Percentiles rank a stretch among this genome's conserved stretches.
These are phyloP conservation scores for Fraxinus floribunda DNA, from an alignment of 305 asterid genomes.

Conservation along the genomic window DNA sequence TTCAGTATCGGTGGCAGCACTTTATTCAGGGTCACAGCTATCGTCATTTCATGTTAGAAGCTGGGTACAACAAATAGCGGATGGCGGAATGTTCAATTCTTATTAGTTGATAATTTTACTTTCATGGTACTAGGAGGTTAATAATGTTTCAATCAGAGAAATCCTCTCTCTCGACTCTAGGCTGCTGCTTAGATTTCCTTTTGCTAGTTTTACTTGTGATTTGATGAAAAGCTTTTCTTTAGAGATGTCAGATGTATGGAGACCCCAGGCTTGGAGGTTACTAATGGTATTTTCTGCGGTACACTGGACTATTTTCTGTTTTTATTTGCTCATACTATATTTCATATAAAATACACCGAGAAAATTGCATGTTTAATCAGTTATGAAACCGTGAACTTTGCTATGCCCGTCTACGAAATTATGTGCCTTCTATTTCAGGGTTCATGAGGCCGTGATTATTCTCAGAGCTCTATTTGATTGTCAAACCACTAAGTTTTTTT, in stretches of 20 bases:
- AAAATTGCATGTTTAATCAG: not conserved
- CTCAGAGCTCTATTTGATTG: conserved; percentile 15
- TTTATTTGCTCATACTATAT: not conserved
- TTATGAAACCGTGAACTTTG: not conserved
- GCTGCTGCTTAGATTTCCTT: not conserved
- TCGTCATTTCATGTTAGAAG: conserved; percentile 72
- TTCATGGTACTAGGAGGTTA: not conserved
- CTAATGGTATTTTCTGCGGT: not conserved
- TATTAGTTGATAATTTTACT: not conserved
- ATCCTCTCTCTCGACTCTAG: not conserved
- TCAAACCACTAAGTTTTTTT: conserved; percentile 19
- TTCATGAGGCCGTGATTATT: not conserved
- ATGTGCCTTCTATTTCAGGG: conserved; percentile 28
- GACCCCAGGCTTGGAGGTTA: not conserved
- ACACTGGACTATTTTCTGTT: not conserved
- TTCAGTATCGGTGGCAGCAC: conserved; percentile 69
- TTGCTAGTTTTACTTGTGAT: not conserved
- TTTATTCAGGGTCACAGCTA: conserved; percentile 81
- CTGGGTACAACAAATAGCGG: conserved; percentile 38
- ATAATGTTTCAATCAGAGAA: not conserved
- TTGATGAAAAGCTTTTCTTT: not conserved
- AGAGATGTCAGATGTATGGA: not conserved
- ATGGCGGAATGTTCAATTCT: conserved; percentile 26
- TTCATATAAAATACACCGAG: not conserved
- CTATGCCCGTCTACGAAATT: conserved; percentile 2